A percentile compares a stretch with the other conserved stretches of the same genome.
These are phyloP conservation scores for Beauveria sp. DNA, from an alignment of 2,329 filamentous ascomycete species.

Conservation along the genomic window DNA sequence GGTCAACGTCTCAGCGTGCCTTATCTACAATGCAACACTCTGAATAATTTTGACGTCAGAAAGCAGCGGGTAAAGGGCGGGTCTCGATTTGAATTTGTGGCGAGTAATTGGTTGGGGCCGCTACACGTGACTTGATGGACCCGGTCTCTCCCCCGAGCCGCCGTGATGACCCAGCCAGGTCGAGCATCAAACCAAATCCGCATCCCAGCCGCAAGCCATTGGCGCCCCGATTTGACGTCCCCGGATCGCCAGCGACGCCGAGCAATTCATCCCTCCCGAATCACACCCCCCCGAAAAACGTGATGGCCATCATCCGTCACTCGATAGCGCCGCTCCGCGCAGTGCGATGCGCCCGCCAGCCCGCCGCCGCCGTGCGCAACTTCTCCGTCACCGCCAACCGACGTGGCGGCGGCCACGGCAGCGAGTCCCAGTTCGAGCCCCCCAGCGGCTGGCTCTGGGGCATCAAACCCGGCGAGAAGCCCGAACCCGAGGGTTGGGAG, in stretches of 20 bases:
- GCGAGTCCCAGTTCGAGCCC: constrained; percentile 79
- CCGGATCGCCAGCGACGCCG: constrained; percentile 13
- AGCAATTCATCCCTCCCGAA: constrained; percentile 9
- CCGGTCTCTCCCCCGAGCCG: background rate
- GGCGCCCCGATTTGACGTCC: constrained; percentile 20
- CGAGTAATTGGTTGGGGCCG: background rate
- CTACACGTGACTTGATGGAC: constrained; percentile 4
- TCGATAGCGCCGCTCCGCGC: constrained; percentile 29
- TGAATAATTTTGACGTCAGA: constrained; percentile 6
- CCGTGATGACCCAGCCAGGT: constrained; percentile 6
- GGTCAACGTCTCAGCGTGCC: background rate
- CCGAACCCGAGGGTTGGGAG: constrained; percentile 96
- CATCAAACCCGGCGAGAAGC: constrained; percentile 90
- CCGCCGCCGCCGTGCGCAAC: constrained; percentile 23
- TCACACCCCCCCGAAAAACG: background rate
- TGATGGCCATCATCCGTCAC: constrained; percentile 30
- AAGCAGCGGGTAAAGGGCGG: background rate
- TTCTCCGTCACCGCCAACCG: constrained; percentile 40
- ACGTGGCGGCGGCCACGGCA: constrained; percentile 31
- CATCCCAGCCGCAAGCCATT: constrained; percentile 19
- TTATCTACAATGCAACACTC: background rate
- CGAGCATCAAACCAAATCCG: constrained; percentile 1
- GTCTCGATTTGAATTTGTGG: background rate
- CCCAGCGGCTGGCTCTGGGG: constrained; percentile 90
- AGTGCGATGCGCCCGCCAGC: constrained; percentile 30